Evolutionary conservation across 1,284 basidiomycete genomes (phyloP).

Genomic region (Fistulina hepatica): DNA sequence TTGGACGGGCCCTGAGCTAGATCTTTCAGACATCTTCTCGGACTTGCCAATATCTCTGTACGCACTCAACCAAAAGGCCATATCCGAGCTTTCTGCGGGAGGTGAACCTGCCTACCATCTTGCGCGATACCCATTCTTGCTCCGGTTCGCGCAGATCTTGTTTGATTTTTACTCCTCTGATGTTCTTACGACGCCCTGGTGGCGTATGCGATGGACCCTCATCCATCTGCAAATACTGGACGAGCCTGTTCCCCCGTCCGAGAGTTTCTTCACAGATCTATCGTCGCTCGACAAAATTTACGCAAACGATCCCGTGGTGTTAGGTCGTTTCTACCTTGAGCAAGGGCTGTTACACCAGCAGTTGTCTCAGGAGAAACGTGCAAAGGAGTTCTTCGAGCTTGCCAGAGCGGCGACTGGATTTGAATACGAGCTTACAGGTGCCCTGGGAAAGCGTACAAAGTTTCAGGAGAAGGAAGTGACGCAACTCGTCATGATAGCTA

Average conservation of each 20-base stretch:
- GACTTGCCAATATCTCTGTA: constrained; percentile 34
- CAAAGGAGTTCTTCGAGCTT: constrained; percentile 70
- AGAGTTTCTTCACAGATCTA: constrained; percentile 29
- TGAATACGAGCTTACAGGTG: constrained; percentile 87
- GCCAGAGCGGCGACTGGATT: constrained; percentile 74
- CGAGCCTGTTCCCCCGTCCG: constrained; percentile 62
- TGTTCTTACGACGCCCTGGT: constrained; percentile 52
- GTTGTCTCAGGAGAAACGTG: constrained; percentile 64
- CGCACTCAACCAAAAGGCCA: constrained; percentile 51
- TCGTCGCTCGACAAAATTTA: constrained; percentile 39
- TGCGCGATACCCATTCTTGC: constrained; percentile 55
- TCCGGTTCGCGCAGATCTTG: constrained; percentile 69
- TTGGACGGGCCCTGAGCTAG: constrained; percentile 91
- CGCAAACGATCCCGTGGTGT: constrained; percentile 47
- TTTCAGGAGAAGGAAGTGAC: constrained; percentile 82
- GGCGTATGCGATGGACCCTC: constrained; percentile 66
- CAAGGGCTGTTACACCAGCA: constrained; percentile 72
- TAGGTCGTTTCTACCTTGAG: constrained; percentile 68
- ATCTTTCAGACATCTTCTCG: constrained; percentile 34
- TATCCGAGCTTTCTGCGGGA: constrained; percentile 70
- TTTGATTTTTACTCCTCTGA: constrained; percentile 39
- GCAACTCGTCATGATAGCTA: constrained; percentile 90
- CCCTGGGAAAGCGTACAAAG: constrained; percentile 89
- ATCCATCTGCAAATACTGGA: constrained; percentile 83
- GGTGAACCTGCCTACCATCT: constrained; percentile 98